phyloP scores from a whole-genome alignment of 1,139 yeast genomes.

The Diutina ranongensis region DNA sequence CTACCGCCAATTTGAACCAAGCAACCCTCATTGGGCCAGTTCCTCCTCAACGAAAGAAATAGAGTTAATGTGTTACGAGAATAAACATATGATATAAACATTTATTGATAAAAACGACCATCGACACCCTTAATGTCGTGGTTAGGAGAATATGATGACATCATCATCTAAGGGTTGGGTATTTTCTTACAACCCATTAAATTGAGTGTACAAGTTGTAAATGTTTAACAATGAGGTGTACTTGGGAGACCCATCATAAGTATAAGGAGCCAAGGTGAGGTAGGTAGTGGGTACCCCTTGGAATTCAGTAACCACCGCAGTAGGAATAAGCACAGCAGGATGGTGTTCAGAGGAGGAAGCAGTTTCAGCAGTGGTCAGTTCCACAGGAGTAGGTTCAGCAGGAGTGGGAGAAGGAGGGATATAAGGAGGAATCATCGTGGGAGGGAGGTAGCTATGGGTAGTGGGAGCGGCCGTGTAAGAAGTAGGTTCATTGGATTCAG shows the following conservation, averaged over 20 bases:
- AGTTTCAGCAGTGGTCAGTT: no score
- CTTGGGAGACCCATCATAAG: not conserved
- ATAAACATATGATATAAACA: no score
- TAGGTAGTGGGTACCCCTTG: not conserved
- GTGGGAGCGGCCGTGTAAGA: not conserved
- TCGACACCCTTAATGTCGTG: no score
- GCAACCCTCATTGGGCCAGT: not conserved
- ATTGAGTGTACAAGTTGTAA: not conserved
- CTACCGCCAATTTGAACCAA: constrained; percentile 2
- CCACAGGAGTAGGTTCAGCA: no score
- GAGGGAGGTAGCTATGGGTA: not conserved
- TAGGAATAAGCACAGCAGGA: not conserved
- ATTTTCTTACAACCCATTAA: not conserved
- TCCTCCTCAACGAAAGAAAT: not conserved
- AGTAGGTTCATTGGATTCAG: not conserved
- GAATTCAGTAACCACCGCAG: not conserved
- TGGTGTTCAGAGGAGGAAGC: not conserved
- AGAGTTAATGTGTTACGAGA: no score
- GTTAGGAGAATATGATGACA: no score
- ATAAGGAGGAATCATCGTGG: not conserved
- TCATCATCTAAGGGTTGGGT: no score
- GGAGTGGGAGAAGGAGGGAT: no score
- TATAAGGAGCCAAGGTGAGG: not conserved
- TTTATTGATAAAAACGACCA: not conserved
- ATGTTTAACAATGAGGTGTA: not conserved